phyloP scores from a whole-genome alignment of 164 flowering plant species.

The Buxus sempervirens region DNA sequence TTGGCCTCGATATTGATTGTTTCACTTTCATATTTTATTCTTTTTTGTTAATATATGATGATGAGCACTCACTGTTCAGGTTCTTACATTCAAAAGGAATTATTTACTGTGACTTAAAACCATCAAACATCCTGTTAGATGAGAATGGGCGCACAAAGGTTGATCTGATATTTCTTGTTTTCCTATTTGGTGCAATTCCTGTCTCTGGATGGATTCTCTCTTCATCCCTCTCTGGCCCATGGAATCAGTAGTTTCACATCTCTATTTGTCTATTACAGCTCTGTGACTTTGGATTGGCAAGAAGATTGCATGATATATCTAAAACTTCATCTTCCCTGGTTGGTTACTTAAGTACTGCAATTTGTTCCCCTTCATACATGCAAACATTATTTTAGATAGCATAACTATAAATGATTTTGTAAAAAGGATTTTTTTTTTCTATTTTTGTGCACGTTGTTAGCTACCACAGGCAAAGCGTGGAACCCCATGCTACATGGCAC shows the following conservation, averaged over 20 bases:
- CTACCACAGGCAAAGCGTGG: conserved; percentile 96
- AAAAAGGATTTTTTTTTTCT: not conserved
- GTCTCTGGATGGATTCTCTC: not conserved
- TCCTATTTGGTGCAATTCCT: not conserved
- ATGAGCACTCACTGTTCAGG: conserved; percentile 35
- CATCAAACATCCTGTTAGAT: conserved; percentile 89
- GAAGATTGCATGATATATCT: conserved; percentile 76
- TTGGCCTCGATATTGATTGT: conserved; percentile 8
- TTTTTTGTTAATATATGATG: conserved; percentile 8
- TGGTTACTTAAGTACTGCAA: conserved; percentile 21
- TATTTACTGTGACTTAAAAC: conserved; percentile 91
- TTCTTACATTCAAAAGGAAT: conserved; percentile 90
- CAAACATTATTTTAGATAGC: not conserved
- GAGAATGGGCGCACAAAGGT: conserved; percentile 96
- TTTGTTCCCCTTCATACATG: not conserved
- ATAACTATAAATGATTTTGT: not conserved
- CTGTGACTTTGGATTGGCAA: conserved; percentile 93
- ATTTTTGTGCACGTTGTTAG: conserved; percentile 29
- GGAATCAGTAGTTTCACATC: not conserved
- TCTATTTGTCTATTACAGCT: conserved; percentile 47
- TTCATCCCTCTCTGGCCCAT: not conserved
- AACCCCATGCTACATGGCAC: conserved; percentile 98
- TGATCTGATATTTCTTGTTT: conserved; percentile 1
- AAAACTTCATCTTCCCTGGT: conserved; percentile 70
- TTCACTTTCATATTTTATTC: conserved; percentile 10